Evolutionary conservation across 495 filamentous ascomycete species (phyloP), one percentile per base, ranked within the genome.

Genomic region (Lepraria neglecta): DNA sequence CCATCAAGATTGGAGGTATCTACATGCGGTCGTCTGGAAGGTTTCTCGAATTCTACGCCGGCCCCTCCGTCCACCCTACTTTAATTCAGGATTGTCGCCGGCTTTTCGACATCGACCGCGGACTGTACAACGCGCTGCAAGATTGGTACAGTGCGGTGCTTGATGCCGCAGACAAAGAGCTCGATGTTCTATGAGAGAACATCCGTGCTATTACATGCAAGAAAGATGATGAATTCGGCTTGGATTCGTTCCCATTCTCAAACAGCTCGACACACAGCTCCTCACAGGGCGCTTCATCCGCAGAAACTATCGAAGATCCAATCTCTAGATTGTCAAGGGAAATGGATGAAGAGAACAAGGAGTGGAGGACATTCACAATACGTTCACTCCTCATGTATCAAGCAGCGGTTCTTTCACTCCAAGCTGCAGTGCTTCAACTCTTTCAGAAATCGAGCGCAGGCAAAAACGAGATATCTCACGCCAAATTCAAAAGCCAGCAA

Each of bases 1-100:
- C 45, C 35, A 19, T 35, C 42, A 46, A 31, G 42, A 56, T 47
- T 12, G 59, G 59, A 9, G 28, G 35, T 11, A 30, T 61, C n/a
- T 61, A 46, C 59, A 60, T 55, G 40, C 59, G 12, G 9, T n/a
- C n/a, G 3, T 17, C 44, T 12, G 24, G 14, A 19, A 17, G 7
- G 10, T 17, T 40, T 3, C 10, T 61, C 46, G 52, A 45, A 30
- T 55, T 55, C 28, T 56, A 56, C 15, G 21, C 53, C 1, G 58
- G 50, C 24, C 24, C 21, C 30, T 40, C 6, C 6, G 21, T 61
- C n/a, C 35, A 46, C 19, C 6, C 1, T 5, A 17, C 17, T 1
- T 28, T 61, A 3, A 14, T 21, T 42, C 15, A 42, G 28, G 38
- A 12, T 33, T n/a, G 46, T 9, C 33, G 59, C 19, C 21, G 30